Evolutionary conservation across 1,139 yeast genomes (phyloP).

Genomic region (Kluyveromyces marxianus): DNA sequence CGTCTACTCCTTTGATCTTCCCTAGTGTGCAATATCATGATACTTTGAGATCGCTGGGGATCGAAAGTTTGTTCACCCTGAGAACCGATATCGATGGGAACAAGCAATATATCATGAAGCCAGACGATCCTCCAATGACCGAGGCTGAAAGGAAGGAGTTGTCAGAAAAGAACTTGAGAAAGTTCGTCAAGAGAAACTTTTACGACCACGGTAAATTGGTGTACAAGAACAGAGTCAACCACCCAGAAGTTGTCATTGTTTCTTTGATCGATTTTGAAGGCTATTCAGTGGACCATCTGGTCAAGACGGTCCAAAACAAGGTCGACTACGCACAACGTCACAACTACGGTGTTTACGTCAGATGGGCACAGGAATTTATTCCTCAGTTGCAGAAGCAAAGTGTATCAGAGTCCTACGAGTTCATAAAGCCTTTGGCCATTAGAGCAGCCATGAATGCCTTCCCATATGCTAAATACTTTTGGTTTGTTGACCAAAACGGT

Average conservation of each 20-base stretch:
- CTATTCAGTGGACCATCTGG: slow-evolving; percentile 52
- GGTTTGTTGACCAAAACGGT: slow-evolving; percentile 75
- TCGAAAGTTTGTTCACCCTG: slow-evolving; percentile 42
- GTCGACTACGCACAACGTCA: slow-evolving; percentile 72
- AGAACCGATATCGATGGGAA: slow-evolving; percentile 37
- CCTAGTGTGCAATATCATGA: slow-evolving; percentile 66
- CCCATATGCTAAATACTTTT: slow-evolving; percentile 75
- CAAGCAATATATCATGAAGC: slow-evolving; percentile 38
- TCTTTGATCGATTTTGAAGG: slow-evolving; percentile 71
- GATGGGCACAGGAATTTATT: slow-evolving; percentile 77
- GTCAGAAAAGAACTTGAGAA: slow-evolving; percentile 34
- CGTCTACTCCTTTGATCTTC: slow-evolving; percentile 48
- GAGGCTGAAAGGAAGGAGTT: slow-evolving; percentile 27
- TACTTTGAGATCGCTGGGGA: slow-evolving; percentile 46
- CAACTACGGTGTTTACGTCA: slow-evolving; percentile 67
- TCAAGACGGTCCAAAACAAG: slow-evolving; percentile 68
- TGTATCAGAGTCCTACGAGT: slow-evolving; percentile 19
- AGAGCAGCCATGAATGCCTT: slow-evolving; percentile 84
- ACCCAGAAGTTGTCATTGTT: slow-evolving; percentile 72
- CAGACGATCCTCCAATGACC: slow-evolving; percentile 39
- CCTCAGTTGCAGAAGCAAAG: slow-evolving; percentile 45
- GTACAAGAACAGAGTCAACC: slow-evolving; percentile 35
- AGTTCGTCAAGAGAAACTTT: slow-evolving; percentile 48
- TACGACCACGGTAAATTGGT: slow-evolving; percentile 60
- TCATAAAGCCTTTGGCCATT: slow-evolving; percentile 30